A percentile compares a stretch with the other conserved stretches of the same genome.
phyloP scores from a whole-genome alignment of 352 stramenopile genomes.

The Globisporangium okanoganense region DNA sequence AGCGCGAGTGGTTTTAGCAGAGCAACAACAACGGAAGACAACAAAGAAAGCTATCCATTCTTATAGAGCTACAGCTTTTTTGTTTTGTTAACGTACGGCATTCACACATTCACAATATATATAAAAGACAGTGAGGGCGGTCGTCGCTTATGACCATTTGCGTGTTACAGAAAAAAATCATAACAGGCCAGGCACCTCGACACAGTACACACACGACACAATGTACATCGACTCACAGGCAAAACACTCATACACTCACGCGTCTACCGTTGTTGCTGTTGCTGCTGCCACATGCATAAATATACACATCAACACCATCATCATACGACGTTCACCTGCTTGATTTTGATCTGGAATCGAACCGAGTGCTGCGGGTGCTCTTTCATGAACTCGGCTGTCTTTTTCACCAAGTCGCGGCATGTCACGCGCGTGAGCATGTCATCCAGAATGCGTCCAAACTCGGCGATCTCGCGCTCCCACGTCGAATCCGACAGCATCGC shows the following conservation, averaged over 20 bases:
- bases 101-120: neutral
- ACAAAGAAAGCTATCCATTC: conserved; percentile 16
- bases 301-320: neutral
- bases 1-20: neutral
- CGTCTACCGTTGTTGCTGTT: conserved; percentile 10
- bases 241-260: conserved; percentile 5
- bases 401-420: conserved; percentile 64
- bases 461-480: conserved; percentile 71
- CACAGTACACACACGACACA: conserved; percentile 11
- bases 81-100: conserved; percentile 7
- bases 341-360: conserved; percentile 86
- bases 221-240: neutral
- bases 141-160: conserved; percentile 2
- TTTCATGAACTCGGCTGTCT: conserved; percentile 73
- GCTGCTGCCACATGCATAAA: conserved; percentile 2
- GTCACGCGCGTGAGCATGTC: conserved; percentile 68
- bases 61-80: conserved; percentile 12
- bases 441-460: conserved; percentile 68
- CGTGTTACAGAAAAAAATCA: conserved; percentile 2
- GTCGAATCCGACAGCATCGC: conserved; percentile 57
- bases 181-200: conserved; percentile 8
- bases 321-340: conserved; percentile 55
- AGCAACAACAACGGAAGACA: conserved; percentile 17
- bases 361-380: conserved; percentile 65
- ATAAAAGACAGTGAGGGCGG: neutral